Evolutionary conservation across 2,329 filamentous ascomycete species (phyloP), one percentile per base, ranked within the genome.

Genomic region (Cercospora zeina): DNA sequence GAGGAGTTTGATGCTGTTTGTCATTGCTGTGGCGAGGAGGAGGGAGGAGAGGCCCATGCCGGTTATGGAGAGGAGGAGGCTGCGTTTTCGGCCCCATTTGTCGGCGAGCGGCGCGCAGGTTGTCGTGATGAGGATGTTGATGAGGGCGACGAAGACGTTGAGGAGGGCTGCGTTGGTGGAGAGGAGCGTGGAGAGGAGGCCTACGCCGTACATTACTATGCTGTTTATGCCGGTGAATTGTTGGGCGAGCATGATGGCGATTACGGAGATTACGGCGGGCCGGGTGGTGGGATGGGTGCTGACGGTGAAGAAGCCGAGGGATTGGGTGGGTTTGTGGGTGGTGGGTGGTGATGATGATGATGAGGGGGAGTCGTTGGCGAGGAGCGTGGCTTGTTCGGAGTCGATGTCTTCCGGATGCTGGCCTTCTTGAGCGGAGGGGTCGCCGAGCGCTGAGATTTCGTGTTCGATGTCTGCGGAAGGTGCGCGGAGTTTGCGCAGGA

Each of bases 131-230:
- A 91, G 71, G 36, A 99, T 85, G 77, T 97, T 97, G 73, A 96
- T 85, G 11, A 87, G 83, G 0, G 92, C 96, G 62, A 97, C 92
- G 59, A 90, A 78, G 63, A 97, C 93, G 59, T 93, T 96, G 57
- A 99, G 83, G 1, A 96, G 79, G 0, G 89, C 89, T 0, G 93
- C 93, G 65, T 87, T 91, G 51, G 91, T 85, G 3, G 91, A 89
- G 0, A 99, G 84, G 1, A 97, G 83, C 65, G 87, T 87, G 33
- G 89, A 86, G 13, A 99, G 84, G 1, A 99, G 86, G 0, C 90
- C 92, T 5, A 97, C 95, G 1, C 93, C 96, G 77, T 99, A 99
- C 93, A 99, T 97, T 77, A 97, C 89, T 72, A 97, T 93, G 62
- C 89, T 93, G 83, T 99, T 97, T 79, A 97, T 93, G 66, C 79